A percentile compares a stretch with the other conserved stretches of the same genome.
Conservation (phyloP, 306 rosid species). For the Dryas alaskensis region DNA sequence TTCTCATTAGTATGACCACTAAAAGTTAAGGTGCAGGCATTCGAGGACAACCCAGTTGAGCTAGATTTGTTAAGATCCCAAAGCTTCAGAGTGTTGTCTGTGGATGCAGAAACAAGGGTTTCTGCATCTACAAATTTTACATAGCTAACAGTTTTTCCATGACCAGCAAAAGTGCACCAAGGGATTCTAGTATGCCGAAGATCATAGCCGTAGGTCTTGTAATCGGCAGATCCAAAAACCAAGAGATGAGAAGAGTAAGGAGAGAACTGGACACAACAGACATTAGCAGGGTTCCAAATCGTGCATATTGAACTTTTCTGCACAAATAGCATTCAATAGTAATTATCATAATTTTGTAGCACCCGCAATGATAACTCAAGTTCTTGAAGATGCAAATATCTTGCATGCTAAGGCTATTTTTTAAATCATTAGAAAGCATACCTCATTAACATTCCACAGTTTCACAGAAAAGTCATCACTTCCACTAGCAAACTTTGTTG, state of each 20-base stretch:
- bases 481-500: conserved; percentile 72
- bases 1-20: conserved; percentile 64
- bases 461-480: conserved; percentile 75
- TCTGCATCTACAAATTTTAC: conserved; percentile 46
- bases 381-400: not conserved
- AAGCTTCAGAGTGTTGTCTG: conserved; percentile 72
- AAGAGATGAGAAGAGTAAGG: conserved; percentile 53
- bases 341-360: not conserved
- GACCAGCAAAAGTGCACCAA: conserved; percentile 68
- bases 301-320: conserved; percentile 60
- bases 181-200: conserved; percentile 70
- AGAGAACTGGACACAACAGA: conserved; percentile 80
- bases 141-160: conserved; percentile 54
- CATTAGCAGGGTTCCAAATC: conserved; percentile 60
- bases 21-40: conserved; percentile 53
- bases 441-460: conserved; percentile 68
- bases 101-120: conserved; percentile 65
- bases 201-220: conserved; percentile 69
- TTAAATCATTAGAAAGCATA: conserved; percentile 17
- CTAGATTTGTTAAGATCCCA: conserved; percentile 63
- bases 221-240: conserved; percentile 71
- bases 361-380: not conserved
- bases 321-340: conserved; percentile 9
- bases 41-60: conserved; percentile 41
- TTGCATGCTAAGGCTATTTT: not conserved